Evolutionary conservation across 129 eudicot genomes (phyloP).

Genomic region (sunflower (Helianthus annuus)): DNA sequence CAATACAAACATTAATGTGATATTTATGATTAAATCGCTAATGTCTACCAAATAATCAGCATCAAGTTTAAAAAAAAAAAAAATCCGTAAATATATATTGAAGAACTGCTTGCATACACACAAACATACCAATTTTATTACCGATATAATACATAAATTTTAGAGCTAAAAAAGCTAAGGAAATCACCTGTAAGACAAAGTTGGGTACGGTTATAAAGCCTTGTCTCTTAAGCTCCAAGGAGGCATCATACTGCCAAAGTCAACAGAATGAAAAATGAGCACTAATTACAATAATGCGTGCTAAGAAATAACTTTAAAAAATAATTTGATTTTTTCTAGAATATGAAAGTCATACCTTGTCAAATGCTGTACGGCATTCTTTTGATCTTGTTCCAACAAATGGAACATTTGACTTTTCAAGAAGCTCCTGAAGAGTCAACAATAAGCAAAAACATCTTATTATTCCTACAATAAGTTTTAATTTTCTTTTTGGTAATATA

Average conservation of each 20-base stretch:
- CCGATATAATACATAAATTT: no score
- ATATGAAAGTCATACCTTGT: slow-evolving; percentile 49
- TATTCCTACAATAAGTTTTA: slow-evolving; percentile 1
- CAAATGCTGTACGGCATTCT: slow-evolving; percentile 87
- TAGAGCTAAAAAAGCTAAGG: background rate
- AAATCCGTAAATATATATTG: no score
- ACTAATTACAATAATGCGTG: background rate
- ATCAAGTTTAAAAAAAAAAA: no score
- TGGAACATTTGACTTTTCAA: slow-evolving; percentile 75
- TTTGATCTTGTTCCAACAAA: slow-evolving; percentile 83
- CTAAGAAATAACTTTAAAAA: background rate
- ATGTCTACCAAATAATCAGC: no score
- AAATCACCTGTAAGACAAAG: slow-evolving; percentile 66
- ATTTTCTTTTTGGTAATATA: background rate
- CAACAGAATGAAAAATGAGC: background rate
- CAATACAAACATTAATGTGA: no score
- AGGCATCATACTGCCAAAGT: slow-evolving; percentile 80
- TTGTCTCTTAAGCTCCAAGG: slow-evolving; percentile 74
- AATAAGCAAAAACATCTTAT: slow-evolving; percentile 15
- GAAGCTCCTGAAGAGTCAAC: slow-evolving; percentile 55
- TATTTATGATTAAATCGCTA: no score
- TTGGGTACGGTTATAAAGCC: slow-evolving; percentile 88
- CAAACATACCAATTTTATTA: no score
- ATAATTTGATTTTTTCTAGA: no score
- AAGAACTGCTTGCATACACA: no score